These are phyloP conservation scores for Boletus barrowsii DNA, from an alignment of 768 basidiomycete genomes.

Conservation along the genomic window DNA sequence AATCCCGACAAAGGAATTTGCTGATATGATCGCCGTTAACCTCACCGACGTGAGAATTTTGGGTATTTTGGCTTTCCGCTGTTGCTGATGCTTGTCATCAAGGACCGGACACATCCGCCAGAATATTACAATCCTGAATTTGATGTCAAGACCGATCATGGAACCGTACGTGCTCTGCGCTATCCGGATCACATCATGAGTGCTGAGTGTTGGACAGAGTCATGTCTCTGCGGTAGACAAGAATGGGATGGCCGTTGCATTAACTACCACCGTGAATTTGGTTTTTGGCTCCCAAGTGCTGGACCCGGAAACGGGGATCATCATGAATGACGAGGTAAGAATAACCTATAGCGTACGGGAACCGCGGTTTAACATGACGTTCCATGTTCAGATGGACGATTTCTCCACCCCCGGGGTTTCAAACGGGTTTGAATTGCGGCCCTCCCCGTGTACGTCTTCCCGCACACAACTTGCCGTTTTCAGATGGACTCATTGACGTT, in stretches of 20 bases:
- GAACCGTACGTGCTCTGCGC: slow-evolving; percentile 48
- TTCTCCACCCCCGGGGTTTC: slow-evolving; percentile 84
- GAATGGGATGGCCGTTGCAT: slow-evolving; percentile 79
- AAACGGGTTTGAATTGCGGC: slow-evolving; percentile 79
- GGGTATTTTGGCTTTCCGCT: neutral
- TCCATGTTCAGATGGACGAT: slow-evolving; percentile 69
- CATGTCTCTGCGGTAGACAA: slow-evolving; percentile 83
- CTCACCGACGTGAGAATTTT: slow-evolving; percentile 75
- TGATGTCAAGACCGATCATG: slow-evolving; percentile 78
- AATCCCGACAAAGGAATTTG: slow-evolving; percentile 70
- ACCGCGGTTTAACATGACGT: neutral
- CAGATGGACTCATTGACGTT: neutral
- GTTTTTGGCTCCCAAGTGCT: slow-evolving; percentile 88
- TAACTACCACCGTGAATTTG: slow-evolving; percentile 88
- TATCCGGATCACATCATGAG: slow-evolving; percentile 1
- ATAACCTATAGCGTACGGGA: neutral
- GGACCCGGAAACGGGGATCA: slow-evolving; percentile 82
- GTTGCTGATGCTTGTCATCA: slow-evolving; percentile 11
- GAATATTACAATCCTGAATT: slow-evolving; percentile 84
- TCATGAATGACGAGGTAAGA: slow-evolving; percentile 81
- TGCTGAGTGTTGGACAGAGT: slow-evolving; percentile 46
- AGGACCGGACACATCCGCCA: slow-evolving; percentile 80
- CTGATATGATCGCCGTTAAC: slow-evolving; percentile 55
- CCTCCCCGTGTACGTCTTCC: slow-evolving; percentile 65
- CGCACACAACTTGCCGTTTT: neutral